Percentiles rank a stretch among this genome's conserved stretches.
These are phyloP conservation scores for Tetrapisispora taiwanensis DNA, from an alignment of 805 yeast species.

Conservation along the genomic window DNA sequence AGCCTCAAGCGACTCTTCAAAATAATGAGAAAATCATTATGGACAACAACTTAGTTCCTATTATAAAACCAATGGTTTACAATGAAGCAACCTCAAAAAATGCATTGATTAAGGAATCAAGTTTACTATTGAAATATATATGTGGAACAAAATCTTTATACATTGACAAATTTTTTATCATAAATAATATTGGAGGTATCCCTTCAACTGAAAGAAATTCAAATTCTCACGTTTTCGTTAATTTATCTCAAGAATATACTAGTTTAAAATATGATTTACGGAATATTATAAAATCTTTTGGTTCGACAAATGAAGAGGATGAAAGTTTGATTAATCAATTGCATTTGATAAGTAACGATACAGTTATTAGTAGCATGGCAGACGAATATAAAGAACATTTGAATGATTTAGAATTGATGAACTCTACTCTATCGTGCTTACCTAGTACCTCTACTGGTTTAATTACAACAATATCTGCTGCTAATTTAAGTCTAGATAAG, in stretches of 20 bases:
- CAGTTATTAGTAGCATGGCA: conserved; percentile 5
- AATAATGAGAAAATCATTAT: background rate
- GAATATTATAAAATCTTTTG: conserved; percentile 4
- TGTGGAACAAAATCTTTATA: conserved; percentile 24
- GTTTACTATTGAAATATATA: conserved; percentile 27
- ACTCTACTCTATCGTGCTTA: conserved; percentile 38
- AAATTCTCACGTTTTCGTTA: conserved; percentile 79
- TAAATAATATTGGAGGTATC: conserved; percentile 82
- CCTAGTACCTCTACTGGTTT: conserved; percentile 65
- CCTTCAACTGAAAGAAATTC: conserved; percentile 77
- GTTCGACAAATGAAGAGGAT: conserved; percentile 10
- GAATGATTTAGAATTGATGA: conserved; percentile 59
- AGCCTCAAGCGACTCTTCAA: no score
- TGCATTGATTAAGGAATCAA: conserved; percentile 32
- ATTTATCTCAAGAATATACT: conserved; percentile 64
- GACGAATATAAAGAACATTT: conserved; percentile 35
- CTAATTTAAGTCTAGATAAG: conserved; percentile 36
- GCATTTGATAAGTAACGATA: conserved; percentile 8
- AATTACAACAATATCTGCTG: conserved; percentile 74
- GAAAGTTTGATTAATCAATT: conserved; percentile 9
- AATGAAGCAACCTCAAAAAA: conserved; percentile 42
- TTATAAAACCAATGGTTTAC: conserved; percentile 55
- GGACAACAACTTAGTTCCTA: conserved; percentile 31
- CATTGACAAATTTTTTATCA: conserved; percentile 70
- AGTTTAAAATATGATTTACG: conserved; percentile 6